Evolutionary conservation across 139 green algal genomes (phyloP), one percentile per base, ranked within the genome.

Genomic region (Eudorina sp.): DNA sequence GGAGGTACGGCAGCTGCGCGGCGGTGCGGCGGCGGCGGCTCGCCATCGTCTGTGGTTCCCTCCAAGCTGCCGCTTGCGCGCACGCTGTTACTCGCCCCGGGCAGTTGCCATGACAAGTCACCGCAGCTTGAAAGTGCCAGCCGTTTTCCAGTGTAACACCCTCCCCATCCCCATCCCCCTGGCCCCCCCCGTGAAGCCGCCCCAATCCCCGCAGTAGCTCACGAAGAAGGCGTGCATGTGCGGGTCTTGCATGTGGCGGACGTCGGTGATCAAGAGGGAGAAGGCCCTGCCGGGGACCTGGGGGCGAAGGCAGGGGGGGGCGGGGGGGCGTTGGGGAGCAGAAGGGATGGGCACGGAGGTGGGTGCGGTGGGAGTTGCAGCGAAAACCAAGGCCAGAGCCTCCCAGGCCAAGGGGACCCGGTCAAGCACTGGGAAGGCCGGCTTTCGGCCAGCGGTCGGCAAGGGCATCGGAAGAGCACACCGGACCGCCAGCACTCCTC

Each of bases 221-320:
- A 75, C 66, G 46, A 75, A 75, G 31, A 75, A 75, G 66, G 34
- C 36, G 7, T 75, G 66, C 38, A 48, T 31, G 18, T 25, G 2
- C 14, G 66, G 34, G 19, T 75, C 36, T 34, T 29, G n/a, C 66
- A 75, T 48, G 36, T 75, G 66, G 11, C 66, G 66, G 31, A 75
- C 46, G 38, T 75, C 66, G 66, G 31, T 75, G 4, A 75, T 46
- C 2, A 75, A 34, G 34, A 75, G 29, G 14, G 66, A 75, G 38
- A 75, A 75, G 11, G 66, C 46, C 66, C 46, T 75, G 19, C 66
- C 66, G 66, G 66, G 66, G 19, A 46, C 66, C 66, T 74, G 55
- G 23, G 55, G 18, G 55, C 19, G 29, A 66, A n/a, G 55, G 23
- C 55, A n/a, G 18, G 18, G 23, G 55, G 55, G 18, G 19, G 55